Conservation (phyloP, 768 basidiomycete species). For the Macrolepiota dolichaula region DNA sequence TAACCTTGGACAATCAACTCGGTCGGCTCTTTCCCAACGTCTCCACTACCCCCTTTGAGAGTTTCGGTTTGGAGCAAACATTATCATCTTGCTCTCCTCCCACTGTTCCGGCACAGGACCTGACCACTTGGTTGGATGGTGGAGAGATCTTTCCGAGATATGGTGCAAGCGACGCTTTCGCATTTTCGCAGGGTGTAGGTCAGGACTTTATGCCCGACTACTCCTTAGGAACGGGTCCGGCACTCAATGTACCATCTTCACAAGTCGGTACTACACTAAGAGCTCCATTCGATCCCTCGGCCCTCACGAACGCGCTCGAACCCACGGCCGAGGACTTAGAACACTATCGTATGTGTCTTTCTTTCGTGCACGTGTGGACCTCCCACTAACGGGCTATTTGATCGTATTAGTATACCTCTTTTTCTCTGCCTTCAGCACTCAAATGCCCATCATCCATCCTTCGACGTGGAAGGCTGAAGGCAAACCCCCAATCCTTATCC, state of each 20-base stretch:
- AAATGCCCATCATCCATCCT: conserved; percentile 57
- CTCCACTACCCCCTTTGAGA: conserved; percentile 15
- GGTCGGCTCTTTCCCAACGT: conserved; percentile 31
- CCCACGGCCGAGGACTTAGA: conserved; percentile 46
- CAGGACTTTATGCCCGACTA: conserved; percentile 19
- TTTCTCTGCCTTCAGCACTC: conserved; percentile 48
- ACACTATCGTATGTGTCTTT: conserved; percentile 48
- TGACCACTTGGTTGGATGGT: conserved; percentile 31
- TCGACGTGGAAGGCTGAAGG: conserved; percentile 47
- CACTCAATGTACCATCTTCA: background rate
- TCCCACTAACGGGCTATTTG: conserved; percentile 7
- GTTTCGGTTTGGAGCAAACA: conserved; percentile 12
- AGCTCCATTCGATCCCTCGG: conserved; percentile 28
- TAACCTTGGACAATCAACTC: conserved; percentile 30
- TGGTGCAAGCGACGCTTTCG: conserved; percentile 21
- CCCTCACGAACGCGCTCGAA: conserved; percentile 22
- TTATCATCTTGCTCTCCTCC: conserved; percentile 29
- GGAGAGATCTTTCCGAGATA: conserved; percentile 31
- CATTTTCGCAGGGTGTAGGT: conserved; percentile 13
- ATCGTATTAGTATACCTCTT: conserved; percentile 45
- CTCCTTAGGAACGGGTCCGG: background rate
- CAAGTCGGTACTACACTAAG: background rate
- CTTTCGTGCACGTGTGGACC: background rate
- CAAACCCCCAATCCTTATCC: conserved; percentile 48
- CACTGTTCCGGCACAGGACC: conserved; percentile 22